A percentile compares a stretch with the other conserved stretches of the same genome.
Evolutionary conservation across 2,329 filamentous ascomycete species (phyloP).

Genomic region (Trichophyton mentagrophytes): DNA sequence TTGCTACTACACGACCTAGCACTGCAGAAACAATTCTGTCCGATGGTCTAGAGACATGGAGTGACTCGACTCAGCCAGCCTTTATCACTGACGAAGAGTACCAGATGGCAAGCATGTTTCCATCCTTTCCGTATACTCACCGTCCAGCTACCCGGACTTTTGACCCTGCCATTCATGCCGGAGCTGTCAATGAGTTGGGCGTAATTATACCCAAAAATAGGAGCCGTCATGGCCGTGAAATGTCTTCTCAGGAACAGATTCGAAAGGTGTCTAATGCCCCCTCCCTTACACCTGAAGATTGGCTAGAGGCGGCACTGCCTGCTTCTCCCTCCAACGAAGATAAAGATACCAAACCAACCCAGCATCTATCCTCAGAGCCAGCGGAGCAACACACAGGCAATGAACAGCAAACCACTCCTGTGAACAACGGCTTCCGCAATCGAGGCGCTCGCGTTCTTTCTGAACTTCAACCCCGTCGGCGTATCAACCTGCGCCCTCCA

Average conservation of each 20-base stretch:
- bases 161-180: neutral
- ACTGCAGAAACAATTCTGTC: slow-evolving; percentile 21
- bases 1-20: slow-evolving; percentile 20
- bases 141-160: neutral
- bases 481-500: slow-evolving; percentile 25
- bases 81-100: slow-evolving; percentile 13
- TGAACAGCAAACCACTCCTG: neutral
- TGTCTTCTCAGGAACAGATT: neutral
- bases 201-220: neutral
- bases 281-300: slow-evolving; percentile 30
- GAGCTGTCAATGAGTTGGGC: neutral
- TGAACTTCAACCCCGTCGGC: slow-evolving; percentile 19
- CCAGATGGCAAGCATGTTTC: slow-evolving; percentile 22
- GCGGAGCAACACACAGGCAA: neutral
- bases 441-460: slow-evolving; percentile 10
- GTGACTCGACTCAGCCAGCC: slow-evolving; percentile 20
- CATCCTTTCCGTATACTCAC: slow-evolving; percentile 15
- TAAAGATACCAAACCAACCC: neutral
- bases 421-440: slow-evolving; percentile 4
- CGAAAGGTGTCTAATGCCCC: slow-evolving; percentile 17
- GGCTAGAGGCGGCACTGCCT: slow-evolving; percentile 29
- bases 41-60: slow-evolving; percentile 22
- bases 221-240: neutral
- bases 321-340: neutral
- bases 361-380: neutral